Base-by-base conservation (phyloP, 345 rosid species). In the Dipteronia sinensis region DNA sequence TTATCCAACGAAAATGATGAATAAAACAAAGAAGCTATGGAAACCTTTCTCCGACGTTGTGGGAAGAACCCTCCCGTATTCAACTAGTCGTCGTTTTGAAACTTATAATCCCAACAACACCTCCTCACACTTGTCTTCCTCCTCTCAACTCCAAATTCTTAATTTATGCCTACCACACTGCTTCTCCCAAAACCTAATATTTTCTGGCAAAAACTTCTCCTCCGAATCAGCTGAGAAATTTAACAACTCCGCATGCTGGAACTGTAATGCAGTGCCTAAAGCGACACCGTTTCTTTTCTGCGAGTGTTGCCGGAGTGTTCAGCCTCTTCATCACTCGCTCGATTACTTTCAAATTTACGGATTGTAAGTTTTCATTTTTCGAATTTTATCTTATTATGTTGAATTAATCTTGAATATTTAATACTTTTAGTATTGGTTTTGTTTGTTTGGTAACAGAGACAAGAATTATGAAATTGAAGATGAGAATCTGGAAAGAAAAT, bases 281-380 rank as follows among this genome's bases (percentile, higher is more conserved):
- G 55, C 77, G 38, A 8, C 77, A 56, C 92, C 90, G 65, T 92
- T 91, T 80, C 83, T 96, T 77, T 86, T 84, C 31, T 96, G 99
- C 75, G 72, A 88, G 16, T 86, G 89, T 0, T 96, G 98, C 80
- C 83, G 89, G 25, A 83, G 88, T 75, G 88, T 96, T 78, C 99
- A 94, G 86, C 97, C 98, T 15, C 84, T 90, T 49, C 97, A 94
- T 84, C 87, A 71, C 19, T 92, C 95, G 22, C 83, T 88, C 17
- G 86, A 96, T 78, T 96, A 90, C 80, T 96, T 94, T 75, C 90
- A 88, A 68, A 87, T 96, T 61, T 91, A 94, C 78, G 95, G 92
- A 72, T 72, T 94, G 98, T 96, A 82, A 90, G 90, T 88, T 10
- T 53, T 70, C 72, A 44, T 12, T n/a, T 11, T 42, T 38, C 27